phyloP scores from a whole-genome alignment of 2,329 filamentous ascomycete species.

The Xylaria multiplex region DNA sequence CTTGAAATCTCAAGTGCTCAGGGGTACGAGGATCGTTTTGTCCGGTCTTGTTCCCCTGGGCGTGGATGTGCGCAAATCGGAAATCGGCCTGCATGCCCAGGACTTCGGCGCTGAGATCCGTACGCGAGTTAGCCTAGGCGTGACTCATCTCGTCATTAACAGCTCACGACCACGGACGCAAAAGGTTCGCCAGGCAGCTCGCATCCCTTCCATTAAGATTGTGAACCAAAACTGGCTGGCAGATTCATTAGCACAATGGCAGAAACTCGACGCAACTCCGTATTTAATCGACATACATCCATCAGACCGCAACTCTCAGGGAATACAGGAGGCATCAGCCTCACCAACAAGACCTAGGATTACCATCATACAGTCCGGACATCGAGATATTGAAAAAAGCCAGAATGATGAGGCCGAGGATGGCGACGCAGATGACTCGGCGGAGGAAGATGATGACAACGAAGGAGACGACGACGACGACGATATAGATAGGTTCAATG shows the following conservation, averaged over 20 bases:
- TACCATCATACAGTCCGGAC: slow-evolving; percentile 49
- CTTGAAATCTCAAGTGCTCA: slow-evolving; percentile 81
- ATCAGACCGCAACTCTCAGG: slow-evolving; percentile 63
- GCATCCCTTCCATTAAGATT: slow-evolving; percentile 84
- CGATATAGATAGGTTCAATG: slow-evolving; percentile 57
- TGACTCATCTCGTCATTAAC: slow-evolving; percentile 80
- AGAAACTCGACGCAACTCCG: slow-evolving; percentile 77
- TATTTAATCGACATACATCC: slow-evolving; percentile 82
- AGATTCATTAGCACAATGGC: slow-evolving; percentile 86
- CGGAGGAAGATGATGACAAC: slow-evolving; percentile 51
- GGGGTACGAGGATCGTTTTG: slow-evolving; percentile 81
- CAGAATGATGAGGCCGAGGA: slow-evolving; percentile 55
- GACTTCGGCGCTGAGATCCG: slow-evolving; percentile 80
- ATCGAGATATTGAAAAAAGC: slow-evolving; percentile 38
- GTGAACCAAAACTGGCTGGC: slow-evolving; percentile 91
- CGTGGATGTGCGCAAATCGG: slow-evolving; percentile 79
- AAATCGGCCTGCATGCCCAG: slow-evolving; percentile 86
- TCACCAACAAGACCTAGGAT: slow-evolving; percentile 59
- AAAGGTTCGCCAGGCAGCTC: slow-evolving; percentile 88
- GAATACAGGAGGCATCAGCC: slow-evolving; percentile 44
- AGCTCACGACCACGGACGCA: slow-evolving; percentile 80
- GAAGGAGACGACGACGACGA: slow-evolving; percentile 50
- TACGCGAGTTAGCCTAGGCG: slow-evolving; percentile 66
- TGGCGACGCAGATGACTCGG: slow-evolving; percentile 55
- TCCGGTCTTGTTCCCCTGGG: slow-evolving; percentile 90